Evolutionary conservation across 495 filamentous ascomycete genomes (phyloP).

Genomic region (Melanomma pulvis-pyrius): DNA sequence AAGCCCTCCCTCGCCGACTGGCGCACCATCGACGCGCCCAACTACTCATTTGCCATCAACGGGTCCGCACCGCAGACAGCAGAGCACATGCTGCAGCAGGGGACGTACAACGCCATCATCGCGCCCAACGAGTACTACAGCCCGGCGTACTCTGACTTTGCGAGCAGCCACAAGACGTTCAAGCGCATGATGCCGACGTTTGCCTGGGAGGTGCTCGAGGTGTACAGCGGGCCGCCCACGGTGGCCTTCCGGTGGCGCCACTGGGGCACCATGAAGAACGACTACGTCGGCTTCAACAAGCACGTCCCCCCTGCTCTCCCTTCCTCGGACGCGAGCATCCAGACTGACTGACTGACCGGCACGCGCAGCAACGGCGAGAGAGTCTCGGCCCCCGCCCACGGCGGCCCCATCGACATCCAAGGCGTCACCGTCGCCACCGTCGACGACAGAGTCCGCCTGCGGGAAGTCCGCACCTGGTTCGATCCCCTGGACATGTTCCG

Average conservation of each 20-base stretch:
- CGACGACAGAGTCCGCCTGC: constrained; percentile 59
- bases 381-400: constrained; percentile 58
- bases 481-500: constrained; percentile 69
- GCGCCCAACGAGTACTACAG: constrained; percentile 63
- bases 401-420: constrained; percentile 54
- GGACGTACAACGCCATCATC: constrained; percentile 71
- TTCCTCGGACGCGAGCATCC: neutral
- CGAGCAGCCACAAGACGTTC: constrained; percentile 65
- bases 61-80: constrained; percentile 56
- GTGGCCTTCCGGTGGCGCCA: constrained; percentile 67
- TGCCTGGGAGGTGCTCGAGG: constrained; percentile 70
- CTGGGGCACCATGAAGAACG: constrained; percentile 66
- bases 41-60: constrained; percentile 66
- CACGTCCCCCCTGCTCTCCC: constrained; percentile 43
- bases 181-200: constrained; percentile 72
- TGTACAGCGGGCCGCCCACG: constrained; percentile 62
- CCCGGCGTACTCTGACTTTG: constrained; percentile 60
- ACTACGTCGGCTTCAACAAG: constrained; percentile 65
- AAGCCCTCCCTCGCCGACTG: constrained; percentile 63
- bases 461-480: constrained; percentile 63
- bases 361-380: constrained; percentile 60
- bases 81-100: constrained; percentile 67
- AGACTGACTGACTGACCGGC: constrained; percentile 2
- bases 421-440: constrained; percentile 63
- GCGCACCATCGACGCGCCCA: constrained; percentile 60